These are phyloP conservation scores for Citropsis articulata DNA, from an alignment of 345 rosid species.

Conservation along the genomic window DNA sequence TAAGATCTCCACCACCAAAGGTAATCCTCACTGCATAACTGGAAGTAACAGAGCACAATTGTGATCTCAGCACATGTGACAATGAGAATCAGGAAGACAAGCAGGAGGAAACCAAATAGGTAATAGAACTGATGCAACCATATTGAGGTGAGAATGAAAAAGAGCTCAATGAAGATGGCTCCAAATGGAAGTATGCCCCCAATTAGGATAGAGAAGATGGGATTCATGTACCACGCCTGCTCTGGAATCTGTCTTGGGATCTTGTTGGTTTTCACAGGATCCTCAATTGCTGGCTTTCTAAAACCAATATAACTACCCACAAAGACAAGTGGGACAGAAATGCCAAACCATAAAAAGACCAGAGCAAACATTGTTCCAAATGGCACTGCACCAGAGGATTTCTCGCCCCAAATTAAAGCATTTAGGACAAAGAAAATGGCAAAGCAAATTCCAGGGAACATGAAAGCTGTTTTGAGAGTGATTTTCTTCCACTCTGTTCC, in stretches of 20 bases:
- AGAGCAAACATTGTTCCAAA: conserved; percentile 93
- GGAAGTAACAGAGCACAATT: conserved; percentile 89
- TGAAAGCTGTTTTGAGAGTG: conserved; percentile 65
- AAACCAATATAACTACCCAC: conserved; percentile 74
- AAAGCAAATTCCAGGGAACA: conserved; percentile 69
- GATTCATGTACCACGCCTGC: conserved; percentile 92
- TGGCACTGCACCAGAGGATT: conserved; percentile 93
- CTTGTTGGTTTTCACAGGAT: conserved; percentile 87
- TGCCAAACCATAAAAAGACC: conserved; percentile 84
- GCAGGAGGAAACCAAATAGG: conserved; percentile 89
- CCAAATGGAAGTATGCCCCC: conserved; percentile 97
- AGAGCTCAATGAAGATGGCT: conserved; percentile 91
- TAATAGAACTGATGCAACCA: conserved; percentile 95
- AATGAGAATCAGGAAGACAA: conserved; percentile 71
- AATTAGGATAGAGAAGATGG: conserved; percentile 66
- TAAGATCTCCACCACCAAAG: conserved; percentile 99
- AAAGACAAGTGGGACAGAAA: conserved; percentile 83
- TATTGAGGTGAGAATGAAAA: conserved; percentile 87
- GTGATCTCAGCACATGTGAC: conserved; percentile 92
- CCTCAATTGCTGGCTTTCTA: conserved; percentile 65
- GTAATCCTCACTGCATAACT: conserved; percentile 91
- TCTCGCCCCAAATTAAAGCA: conserved; percentile 89
- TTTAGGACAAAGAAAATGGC: conserved; percentile 72
- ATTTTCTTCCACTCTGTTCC: conserved; percentile 90
- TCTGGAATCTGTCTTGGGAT: conserved; percentile 85